Evolutionary conservation across 2,329 filamentous ascomycete species (phyloP).

Genomic region (Ascochyta pisi): DNA sequence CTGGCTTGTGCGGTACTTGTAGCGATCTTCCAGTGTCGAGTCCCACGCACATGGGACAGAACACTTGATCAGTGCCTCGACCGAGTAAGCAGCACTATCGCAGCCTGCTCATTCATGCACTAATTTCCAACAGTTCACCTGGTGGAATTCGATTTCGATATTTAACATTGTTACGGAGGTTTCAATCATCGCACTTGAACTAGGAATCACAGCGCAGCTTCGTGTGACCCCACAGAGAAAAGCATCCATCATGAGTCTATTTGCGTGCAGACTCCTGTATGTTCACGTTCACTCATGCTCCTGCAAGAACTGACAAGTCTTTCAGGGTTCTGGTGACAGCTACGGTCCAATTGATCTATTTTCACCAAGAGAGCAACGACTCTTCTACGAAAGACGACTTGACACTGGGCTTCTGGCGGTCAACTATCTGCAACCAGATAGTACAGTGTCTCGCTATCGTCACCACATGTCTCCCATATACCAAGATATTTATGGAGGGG

Average conservation of each 20-base stretch:
- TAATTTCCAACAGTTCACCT: constrained; percentile 20
- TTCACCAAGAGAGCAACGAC: constrained; percentile 22
- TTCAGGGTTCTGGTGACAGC: constrained; percentile 24
- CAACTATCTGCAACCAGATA: constrained; percentile 32
- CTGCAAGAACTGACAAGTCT: neutral
- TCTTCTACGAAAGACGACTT: constrained; percentile 22
- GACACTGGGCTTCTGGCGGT: constrained; percentile 39
- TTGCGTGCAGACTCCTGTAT: constrained; percentile 28
- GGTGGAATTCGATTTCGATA: constrained; percentile 26
- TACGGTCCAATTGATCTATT: constrained; percentile 25
- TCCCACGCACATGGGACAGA: constrained; percentile 30
- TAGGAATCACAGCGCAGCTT: constrained; percentile 25
- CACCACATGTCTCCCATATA: constrained; percentile 39
- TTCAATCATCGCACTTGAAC: constrained; percentile 29
- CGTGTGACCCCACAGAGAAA: constrained; percentile 24
- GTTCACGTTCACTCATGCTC: neutral
- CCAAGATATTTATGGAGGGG: constrained; percentile 38
- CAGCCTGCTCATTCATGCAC: neutral
- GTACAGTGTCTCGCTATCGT: constrained; percentile 35
- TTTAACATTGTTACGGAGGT: constrained; percentile 32
- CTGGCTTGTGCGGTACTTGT: constrained; percentile 21
- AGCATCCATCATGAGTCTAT: constrained; percentile 26
- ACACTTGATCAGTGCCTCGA: constrained; percentile 20
- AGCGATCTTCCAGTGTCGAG: constrained; percentile 24
- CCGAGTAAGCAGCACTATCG: constrained; percentile 17